A percentile compares a stretch with the other conserved stretches of the same genome.
Conservation (phyloP, 768 basidiomycete genomes). For the Auriscalpium microsporum region DNA sequence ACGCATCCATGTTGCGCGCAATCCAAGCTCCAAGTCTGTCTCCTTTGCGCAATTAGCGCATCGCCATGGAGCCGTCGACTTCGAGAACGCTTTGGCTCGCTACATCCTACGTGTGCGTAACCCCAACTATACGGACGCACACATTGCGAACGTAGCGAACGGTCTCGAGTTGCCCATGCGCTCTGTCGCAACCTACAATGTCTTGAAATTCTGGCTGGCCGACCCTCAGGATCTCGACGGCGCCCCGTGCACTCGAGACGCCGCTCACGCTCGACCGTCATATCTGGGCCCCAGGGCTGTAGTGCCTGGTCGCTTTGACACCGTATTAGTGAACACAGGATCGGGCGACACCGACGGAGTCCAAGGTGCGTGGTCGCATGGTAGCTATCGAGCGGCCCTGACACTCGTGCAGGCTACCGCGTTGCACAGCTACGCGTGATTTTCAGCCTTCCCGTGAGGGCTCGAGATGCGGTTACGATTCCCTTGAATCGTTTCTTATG, state of each 20-base stretch:
- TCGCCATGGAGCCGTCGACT: background rate
- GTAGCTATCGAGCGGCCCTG: background rate
- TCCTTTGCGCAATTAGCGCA: background rate
- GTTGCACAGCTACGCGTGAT: constrained; percentile 20
- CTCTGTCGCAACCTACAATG: constrained; percentile 25
- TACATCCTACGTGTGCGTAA: constrained; percentile 19
- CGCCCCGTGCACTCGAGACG: constrained; percentile 17
- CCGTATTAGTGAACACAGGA: too few species aligned
- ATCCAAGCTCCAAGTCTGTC: background rate
- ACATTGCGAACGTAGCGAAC: constrained; percentile 13
- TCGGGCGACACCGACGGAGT: background rate
- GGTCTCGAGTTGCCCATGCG: constrained; percentile 17
- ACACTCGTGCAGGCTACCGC: constrained; percentile 17
- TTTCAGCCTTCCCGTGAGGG: constrained; percentile 15
- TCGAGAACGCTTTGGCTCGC: constrained; percentile 14
- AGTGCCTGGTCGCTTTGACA: constrained; percentile 24
- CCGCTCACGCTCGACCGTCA: constrained; percentile 24
- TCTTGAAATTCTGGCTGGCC: constrained; percentile 15
- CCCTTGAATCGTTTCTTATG: too few species aligned
- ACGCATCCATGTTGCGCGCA: background rate
- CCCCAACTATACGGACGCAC: constrained; percentile 10
- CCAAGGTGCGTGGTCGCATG: too few species aligned
- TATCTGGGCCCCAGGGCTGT: constrained; percentile 6
- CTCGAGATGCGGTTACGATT: background rate
- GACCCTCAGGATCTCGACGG: background rate